Conservation (phyloP, 495 filamentous ascomycete species). For the Glonium stellatum region DNA sequence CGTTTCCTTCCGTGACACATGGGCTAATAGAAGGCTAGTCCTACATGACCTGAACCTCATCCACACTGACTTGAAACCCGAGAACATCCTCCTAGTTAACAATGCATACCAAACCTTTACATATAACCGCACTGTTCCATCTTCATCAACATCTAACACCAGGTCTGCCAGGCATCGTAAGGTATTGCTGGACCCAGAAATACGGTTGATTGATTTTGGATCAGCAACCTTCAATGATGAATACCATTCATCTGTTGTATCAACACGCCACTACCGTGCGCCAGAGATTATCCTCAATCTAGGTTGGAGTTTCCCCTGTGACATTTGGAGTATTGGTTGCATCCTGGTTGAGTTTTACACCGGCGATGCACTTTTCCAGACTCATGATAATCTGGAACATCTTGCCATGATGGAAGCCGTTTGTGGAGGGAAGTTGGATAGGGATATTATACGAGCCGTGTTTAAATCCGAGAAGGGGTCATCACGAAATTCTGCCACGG, state of each 20-base stretch:
- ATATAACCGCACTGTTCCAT: slow-evolving; percentile 90
- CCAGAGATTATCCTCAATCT: slow-evolving; percentile 96
- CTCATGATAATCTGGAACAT: slow-evolving; percentile 96
- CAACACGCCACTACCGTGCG: slow-evolving; percentile 89
- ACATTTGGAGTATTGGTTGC: slow-evolving; percentile 98
- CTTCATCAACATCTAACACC: slow-evolving; percentile 67
- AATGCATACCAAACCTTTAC: slow-evolving; percentile 92
- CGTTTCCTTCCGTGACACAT: slow-evolving; percentile 14
- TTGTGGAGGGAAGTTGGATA: slow-evolving; percentile 66
- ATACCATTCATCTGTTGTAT: slow-evolving; percentile 96
- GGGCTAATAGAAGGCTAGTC: slow-evolving; percentile 49
- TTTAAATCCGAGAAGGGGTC: slow-evolving; percentile 54
- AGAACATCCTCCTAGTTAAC: slow-evolving; percentile 92
- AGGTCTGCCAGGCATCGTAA: slow-evolving; percentile 79
- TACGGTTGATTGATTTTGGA: slow-evolving; percentile 94
- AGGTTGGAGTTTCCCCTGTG: slow-evolving; percentile 96
- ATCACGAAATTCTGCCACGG: slow-evolving; percentile 66
- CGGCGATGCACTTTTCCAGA: slow-evolving; percentile 94
- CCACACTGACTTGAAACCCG: slow-evolving; percentile 95
- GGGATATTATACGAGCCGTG: slow-evolving; percentile 67
- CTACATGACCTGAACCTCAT: slow-evolving; percentile 97
- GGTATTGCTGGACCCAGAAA: slow-evolving; percentile 90
- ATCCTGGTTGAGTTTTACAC: slow-evolving; percentile 99
- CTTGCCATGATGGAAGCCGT: slow-evolving; percentile 99
- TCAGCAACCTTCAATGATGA: slow-evolving; percentile 98